Evolutionary conservation across 805 yeast genomes (phyloP), one percentile per base, ranked within the genome.

Genomic region (Starmerella geochares): DNA sequence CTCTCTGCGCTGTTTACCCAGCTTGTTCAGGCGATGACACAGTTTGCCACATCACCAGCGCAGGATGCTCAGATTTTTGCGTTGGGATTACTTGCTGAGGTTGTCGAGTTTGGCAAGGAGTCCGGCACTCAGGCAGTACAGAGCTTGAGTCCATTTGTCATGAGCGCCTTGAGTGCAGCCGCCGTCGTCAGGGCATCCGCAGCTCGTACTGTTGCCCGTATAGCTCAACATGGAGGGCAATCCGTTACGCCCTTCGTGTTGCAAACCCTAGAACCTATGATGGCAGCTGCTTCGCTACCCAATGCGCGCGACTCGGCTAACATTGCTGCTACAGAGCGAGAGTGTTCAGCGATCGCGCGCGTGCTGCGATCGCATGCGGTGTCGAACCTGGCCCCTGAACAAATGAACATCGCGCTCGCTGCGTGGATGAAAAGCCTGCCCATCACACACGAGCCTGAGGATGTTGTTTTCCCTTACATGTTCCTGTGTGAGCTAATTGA

Each of bases 291-390:
- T 17, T 71, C 78, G 35, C 78, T 79, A 21, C 87, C 95, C 8
- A 94, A 86, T 56, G 81, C 95, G 2, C 79, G 84, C 54, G 77
- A 80, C n/a, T 94, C 85, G 38, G 95, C 84, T 50, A 86, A 86
- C 60, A 66, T 84, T 36, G 75, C 76, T 49, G 94, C 96, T 4
- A 87, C 96, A 1, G 98, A 92, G 65, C 83, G 83, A 61, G 81
- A 86, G 11, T 72, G 81, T 51, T 76, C 85, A 3, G 78, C 96
- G 1, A 81, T 92, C 55, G 90, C 96, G 31, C 86, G 86, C 64
- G 77, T 90, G 9, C 72, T 88, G 53, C 83, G 80, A 54, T 67
- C 78, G 14, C 80, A 73, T 58, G 80, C 81, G n/a, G 59, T 73
- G 4, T 54, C 69, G 3, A 54, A 58, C 42, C 71, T 85, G 45